Evolutionary conservation across 495 filamentous ascomycete genomes (phyloP).

Genomic region (Aspergillus conjunctus): DNA sequence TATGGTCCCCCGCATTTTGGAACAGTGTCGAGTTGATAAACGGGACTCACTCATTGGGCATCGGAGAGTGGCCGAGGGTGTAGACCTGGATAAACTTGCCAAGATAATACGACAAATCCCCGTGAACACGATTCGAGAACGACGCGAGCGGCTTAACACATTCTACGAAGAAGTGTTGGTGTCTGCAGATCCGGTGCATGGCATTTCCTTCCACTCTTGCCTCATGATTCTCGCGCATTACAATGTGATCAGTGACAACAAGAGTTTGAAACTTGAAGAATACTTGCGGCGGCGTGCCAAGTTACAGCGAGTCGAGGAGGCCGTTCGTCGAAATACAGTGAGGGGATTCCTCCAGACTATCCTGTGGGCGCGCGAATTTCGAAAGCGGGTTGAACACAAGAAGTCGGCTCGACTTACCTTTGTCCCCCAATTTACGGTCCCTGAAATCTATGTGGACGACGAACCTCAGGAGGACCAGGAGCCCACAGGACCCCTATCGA

Average conservation of each 20-base stretch:
- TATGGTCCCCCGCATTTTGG: conserved; percentile 78
- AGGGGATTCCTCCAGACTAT: conserved; percentile 95
- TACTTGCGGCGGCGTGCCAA: conserved; percentile 89
- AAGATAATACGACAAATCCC: conserved; percentile 75
- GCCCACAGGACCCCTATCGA: conserved; percentile 21
- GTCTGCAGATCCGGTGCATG: conserved; percentile 81
- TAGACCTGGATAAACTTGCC: conserved; percentile 80
- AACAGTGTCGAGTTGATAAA: conserved; percentile 68
- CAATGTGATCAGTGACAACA: conserved; percentile 98
- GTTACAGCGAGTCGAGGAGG: conserved; percentile 94
- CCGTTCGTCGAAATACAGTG: conserved; percentile 84
- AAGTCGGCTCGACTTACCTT: conserved; percentile 71
- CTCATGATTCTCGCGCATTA: conserved; percentile 97
- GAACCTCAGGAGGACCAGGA: conserved; percentile 48
- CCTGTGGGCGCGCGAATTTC: conserved; percentile 84
- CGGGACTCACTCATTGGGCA: conserved; percentile 42
- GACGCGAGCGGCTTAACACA: conserved; percentile 76
- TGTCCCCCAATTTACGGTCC: conserved; percentile 79
- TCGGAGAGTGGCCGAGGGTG: conserved; percentile 61
- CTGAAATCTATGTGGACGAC: conserved; percentile 87
- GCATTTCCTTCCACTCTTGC: conserved; percentile 91
- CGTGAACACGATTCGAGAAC: conserved; percentile 67
- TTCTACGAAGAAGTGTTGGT: conserved; percentile 98
- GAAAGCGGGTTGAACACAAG: conserved; percentile 67
- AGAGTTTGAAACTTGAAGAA: conserved; percentile 90